Percentiles rank a stretch among this genome's conserved stretches.
phyloP scores from a whole-genome alignment of 495 filamentous ascomycete genomes.

The Hypoxylon cercidicola region DNA sequence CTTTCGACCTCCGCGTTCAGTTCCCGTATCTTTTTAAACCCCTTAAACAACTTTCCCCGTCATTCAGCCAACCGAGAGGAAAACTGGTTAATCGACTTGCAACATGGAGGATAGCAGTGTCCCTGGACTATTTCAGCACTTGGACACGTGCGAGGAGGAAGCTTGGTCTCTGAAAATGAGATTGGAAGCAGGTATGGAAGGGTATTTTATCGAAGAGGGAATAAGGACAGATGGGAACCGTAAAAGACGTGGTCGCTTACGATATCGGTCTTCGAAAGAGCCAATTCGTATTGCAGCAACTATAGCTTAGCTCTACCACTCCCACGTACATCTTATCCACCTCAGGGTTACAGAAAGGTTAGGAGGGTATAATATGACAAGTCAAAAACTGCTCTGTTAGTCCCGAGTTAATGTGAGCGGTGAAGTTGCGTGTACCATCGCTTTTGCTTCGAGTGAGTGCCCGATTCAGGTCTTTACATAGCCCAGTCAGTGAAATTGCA shows the following conservation, averaged over 20 bases:
- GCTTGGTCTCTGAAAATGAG: conserved; percentile 34
- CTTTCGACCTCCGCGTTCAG: conserved; percentile 38
- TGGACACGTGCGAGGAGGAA: conserved; percentile 9
- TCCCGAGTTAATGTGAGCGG: conserved; percentile 4
- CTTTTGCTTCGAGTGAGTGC: too few relatives aligned
- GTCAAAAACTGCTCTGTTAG: conserved; percentile 12
- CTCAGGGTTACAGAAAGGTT: conserved; percentile 20
- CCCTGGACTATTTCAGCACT: conserved; percentile 3
- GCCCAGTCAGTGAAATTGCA: neutral
- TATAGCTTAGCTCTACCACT: conserved; percentile 40
- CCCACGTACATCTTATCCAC: conserved; percentile 32
- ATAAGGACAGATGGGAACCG: conserved; percentile 23
- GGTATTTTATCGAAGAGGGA: conserved; percentile 9
- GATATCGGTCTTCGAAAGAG: conserved; percentile 10
- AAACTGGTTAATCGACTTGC: conserved; percentile 19
- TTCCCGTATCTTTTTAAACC: conserved; percentile 46
- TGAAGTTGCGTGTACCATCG: neutral
- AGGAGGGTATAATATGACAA: conserved; percentile 46
- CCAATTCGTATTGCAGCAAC: conserved; percentile 13
- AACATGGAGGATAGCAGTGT: conserved; percentile 1
- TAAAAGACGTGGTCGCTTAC: conserved; percentile 20
- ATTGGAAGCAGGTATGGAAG: conserved; percentile 18
- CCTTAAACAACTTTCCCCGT: conserved; percentile 33
- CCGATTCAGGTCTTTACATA: neutral
- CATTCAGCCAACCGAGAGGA: conserved; percentile 22